A percentile compares a stretch with the other conserved stretches of the same genome.
Conservation (phyloP, 768 basidiomycete species). For the Omphalotus guepiniiformis region DNA sequence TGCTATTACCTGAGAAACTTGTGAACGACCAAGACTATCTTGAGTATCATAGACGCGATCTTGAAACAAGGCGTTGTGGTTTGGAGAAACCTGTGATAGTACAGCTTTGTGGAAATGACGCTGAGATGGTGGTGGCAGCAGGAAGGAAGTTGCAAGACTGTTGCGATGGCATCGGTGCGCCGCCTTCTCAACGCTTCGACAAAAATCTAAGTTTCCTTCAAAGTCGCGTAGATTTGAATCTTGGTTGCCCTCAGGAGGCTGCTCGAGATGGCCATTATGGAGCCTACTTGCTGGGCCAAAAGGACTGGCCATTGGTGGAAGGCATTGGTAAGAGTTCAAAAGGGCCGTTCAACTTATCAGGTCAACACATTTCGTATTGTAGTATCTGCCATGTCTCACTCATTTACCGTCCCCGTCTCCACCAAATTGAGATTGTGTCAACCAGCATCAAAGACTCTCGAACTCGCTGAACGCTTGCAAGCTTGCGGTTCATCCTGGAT, state of each 20-base stretch:
- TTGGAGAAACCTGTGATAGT: constrained; percentile 53
- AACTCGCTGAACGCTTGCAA: constrained; percentile 55
- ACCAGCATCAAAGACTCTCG: constrained; percentile 47
- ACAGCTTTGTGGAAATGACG: constrained; percentile 71
- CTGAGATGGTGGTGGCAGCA: constrained; percentile 55
- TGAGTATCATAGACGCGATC: constrained; percentile 56
- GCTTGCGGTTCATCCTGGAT: constrained; percentile 67
- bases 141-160: constrained; percentile 52
- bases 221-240: constrained; percentile 59
- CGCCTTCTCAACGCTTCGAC: neutral
- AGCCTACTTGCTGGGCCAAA: constrained; percentile 68
- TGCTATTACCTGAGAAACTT: constrained; percentile 62
- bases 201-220: neutral
- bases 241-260: constrained; percentile 74
- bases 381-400: constrained; percentile 64
- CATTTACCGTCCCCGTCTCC: constrained; percentile 61
- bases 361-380: neutral
- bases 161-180: constrained; percentile 69
- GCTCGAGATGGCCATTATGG: constrained; percentile 68
- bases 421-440: constrained; percentile 62
- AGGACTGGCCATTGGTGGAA: constrained; percentile 68
- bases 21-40: constrained; percentile 63
- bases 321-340: constrained; percentile 47
- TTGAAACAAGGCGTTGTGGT: constrained; percentile 28
- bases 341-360: neutral